Evolutionary conservation across 768 basidiomycete genomes (phyloP), one percentile per base, ranked within the genome.

Genomic region (Hericium erinaceus): DNA sequence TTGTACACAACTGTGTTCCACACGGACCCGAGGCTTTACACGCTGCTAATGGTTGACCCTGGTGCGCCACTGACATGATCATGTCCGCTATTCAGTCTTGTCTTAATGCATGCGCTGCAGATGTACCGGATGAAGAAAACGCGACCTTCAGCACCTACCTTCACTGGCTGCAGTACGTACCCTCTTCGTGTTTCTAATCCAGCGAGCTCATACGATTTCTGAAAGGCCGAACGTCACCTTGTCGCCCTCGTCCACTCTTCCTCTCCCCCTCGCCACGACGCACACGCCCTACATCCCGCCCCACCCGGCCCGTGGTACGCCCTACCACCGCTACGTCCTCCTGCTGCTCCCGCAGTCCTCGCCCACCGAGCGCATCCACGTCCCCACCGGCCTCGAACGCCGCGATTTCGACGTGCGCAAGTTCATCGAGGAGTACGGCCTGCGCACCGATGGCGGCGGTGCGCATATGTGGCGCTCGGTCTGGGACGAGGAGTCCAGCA

Each of bases 211-310:
- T 60, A 58, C 41, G 55, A 41, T 58, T 39, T 40, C 55, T 39
- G 24, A 22, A 52, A 92, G 91, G 62, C 90, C 91, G 38, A 94
- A 95, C 69, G 79, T 97, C 58, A 76, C 85, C 2, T 80, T 98
- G 58, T 85, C 84, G 51, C 82, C 81, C 1, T 74, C 73, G n/a
- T 74, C 75, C 66, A 64, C 70, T 44, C 73, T 64, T 56, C 66
- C 62, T 12, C 74, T 74, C 50, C 69, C 82, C 54, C 63, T 71
- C 3, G 65, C 75, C 39, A 65, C 77, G 60, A 69, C 75, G 1
- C 87, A 89, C 68, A 88, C 87, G 6, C 72, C 74, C 24, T 98
- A 95, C 70, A 75, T 95, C 61, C 89, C 95, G 5, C 97, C 95
- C 4, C 93, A 97, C 63, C 95, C 95, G 3, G 89, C 92, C 67